Conservation (phyloP, 768 basidiomycete species). For the Auricularia cornea region DNA sequence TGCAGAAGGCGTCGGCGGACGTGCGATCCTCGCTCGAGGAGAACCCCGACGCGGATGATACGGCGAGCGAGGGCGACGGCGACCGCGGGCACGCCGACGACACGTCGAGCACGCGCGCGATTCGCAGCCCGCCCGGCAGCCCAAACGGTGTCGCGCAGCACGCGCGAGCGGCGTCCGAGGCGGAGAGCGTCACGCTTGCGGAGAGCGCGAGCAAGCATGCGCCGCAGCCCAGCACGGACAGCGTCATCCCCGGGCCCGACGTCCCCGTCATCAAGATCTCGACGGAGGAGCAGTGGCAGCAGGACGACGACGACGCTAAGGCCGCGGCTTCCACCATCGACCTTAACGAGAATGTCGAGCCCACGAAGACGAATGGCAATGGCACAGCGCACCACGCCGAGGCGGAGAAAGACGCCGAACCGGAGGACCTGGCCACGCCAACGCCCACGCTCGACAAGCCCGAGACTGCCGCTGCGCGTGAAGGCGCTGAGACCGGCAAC, state of each 20-base stretch:
- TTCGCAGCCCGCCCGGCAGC: conserved; percentile 12
- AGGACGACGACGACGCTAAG: conserved; percentile 43
- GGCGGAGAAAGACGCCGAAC: conserved; percentile 12
- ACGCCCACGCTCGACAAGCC: conserved; percentile 24
- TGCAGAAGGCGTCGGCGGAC: conserved; percentile 83
- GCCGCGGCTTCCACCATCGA: conserved; percentile 22
- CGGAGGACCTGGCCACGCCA: conserved; percentile 24
- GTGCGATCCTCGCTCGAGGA: conserved; percentile 24
- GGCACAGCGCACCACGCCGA: conserved; percentile 1
- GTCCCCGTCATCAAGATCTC: conserved; percentile 1
- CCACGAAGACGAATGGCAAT: conserved; percentile 8
- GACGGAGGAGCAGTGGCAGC: conserved; percentile 31
- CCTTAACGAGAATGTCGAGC: conserved; percentile 13
- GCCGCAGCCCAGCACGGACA: not conserved
- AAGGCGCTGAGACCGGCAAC: conserved; percentile 13
- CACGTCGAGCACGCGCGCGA: conserved; percentile 5
- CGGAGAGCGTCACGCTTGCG: not conserved
- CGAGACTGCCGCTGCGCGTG: conserved; percentile 29
- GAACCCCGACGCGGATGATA: conserved; percentile 17
- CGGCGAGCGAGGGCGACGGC: conserved; percentile 48
- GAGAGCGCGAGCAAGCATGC: conserved; percentile 25
- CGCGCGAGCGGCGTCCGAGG: not conserved
- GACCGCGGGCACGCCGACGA: conserved; percentile 44
- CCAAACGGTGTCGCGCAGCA: not conserved
- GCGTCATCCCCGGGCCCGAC: not conserved